Conservation (phyloP, 768 basidiomycete species). For the Lactifluus subvellereus region DNA sequence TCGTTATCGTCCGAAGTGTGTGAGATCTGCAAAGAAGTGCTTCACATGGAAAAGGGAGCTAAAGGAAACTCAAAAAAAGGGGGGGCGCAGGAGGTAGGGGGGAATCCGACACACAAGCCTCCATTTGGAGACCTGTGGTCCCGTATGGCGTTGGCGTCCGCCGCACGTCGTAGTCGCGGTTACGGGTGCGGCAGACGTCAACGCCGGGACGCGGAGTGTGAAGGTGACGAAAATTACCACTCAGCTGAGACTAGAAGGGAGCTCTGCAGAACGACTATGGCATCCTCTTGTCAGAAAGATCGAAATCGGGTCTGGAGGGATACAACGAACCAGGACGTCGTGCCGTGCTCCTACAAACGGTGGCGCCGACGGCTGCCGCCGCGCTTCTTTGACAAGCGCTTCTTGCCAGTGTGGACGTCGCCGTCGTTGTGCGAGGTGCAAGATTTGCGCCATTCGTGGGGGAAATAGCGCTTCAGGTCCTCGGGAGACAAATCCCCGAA, state of each 20-base stretch:
- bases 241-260: conserved; percentile 8
- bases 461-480: conserved; percentile 8
- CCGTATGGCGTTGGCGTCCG: conserved; percentile 3
- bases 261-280: background rate
- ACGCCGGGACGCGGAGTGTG: conserved; percentile 13
- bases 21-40: conserved; percentile 7
- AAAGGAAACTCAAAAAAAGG: background rate
- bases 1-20: background rate
- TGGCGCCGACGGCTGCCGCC: background rate
- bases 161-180: conserved; percentile 19
- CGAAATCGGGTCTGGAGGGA: background rate
- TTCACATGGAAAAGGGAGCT: conserved; percentile 2
- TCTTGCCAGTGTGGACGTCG: conserved; percentile 1
- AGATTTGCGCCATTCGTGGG: conserved; percentile 1
- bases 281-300: background rate
- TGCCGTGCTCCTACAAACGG: conserved; percentile 1
- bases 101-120: conserved; percentile 11
- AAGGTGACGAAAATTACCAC: background rate
- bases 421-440: background rate
- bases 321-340: background rate
- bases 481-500: conserved; percentile 1
- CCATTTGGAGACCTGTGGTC: conserved; percentile 6
- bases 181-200: conserved; percentile 1
- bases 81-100: background rate
- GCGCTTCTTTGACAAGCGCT: background rate